A percentile compares a stretch with the other conserved stretches of the same genome.
These are phyloP conservation scores for Magnusiomyces paraingens DNA, from an alignment of 1,139 yeast genomes.

Conservation along the genomic window DNA sequence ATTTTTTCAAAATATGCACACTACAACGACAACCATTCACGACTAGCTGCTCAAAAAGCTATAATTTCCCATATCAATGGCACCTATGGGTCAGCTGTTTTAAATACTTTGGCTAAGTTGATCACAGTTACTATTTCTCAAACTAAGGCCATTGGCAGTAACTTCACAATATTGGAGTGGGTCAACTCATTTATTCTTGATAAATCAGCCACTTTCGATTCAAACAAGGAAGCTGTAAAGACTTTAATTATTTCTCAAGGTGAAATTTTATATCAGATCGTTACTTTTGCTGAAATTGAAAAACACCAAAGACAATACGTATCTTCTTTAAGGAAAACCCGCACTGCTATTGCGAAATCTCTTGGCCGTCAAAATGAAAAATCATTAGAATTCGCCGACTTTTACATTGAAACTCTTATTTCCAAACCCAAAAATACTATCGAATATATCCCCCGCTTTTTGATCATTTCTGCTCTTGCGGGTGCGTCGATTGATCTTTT, in stretches of 20 bases:
- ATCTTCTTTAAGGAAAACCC: conserved; percentile 27
- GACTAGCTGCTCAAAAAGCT: conserved; percentile 38
- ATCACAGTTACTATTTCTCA: conserved; percentile 33
- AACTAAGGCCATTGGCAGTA: conserved; percentile 47
- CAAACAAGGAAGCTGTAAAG: conserved; percentile 14
- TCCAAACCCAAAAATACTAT: conserved; percentile 15
- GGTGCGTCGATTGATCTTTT: conserved; percentile 27
- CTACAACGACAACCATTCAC: conserved; percentile 46
- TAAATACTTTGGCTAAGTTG: conserved; percentile 19
- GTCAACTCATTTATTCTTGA: conserved; percentile 33
- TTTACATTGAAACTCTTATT: conserved; percentile 20
- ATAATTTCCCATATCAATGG: conserved; percentile 35
- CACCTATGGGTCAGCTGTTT: conserved; percentile 34
- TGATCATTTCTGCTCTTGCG: conserved; percentile 26
- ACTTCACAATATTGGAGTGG: conserved; percentile 56
- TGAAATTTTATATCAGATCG: conserved; percentile 23
- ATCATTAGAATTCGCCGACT: conserved; percentile 16
- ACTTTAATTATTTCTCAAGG: conserved; percentile 25
- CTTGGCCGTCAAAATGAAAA: conserved; percentile 13
- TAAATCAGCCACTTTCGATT: conserved; percentile 12
- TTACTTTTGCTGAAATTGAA: conserved; percentile 17
- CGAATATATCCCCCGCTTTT: conserved; percentile 20
- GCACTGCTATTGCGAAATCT: conserved; percentile 21
- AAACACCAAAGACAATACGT: conserved; percentile 22
- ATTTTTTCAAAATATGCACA: conserved; percentile 44